A percentile compares a stretch with the other conserved stretches of the same genome.
phyloP scores from a whole-genome alignment of 495 filamentous ascomycete genomes.

The Amphirosellinia nigrospora region DNA sequence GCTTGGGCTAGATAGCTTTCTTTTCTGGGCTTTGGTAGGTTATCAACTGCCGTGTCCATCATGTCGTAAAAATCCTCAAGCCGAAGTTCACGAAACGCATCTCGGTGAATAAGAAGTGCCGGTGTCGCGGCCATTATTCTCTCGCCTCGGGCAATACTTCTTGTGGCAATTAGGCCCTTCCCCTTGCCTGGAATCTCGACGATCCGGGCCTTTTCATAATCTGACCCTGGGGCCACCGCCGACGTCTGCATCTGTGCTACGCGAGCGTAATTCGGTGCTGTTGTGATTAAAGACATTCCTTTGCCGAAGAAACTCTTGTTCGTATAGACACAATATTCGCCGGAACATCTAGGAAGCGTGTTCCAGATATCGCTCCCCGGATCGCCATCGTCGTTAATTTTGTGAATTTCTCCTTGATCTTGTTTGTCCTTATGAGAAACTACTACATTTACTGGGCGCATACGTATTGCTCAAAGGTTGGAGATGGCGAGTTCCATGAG shows the following conservation, averaged over 20 bases:
- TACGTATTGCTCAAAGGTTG: neutral
- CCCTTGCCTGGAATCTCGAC: conserved; percentile 38
- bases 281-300: conserved; percentile 40
- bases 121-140: conserved; percentile 37
- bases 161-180: conserved; percentile 34
- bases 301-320: conserved; percentile 37
- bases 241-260: conserved; percentile 33
- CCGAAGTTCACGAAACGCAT: conserved; percentile 35
- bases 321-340: conserved; percentile 44
- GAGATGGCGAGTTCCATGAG: neutral
- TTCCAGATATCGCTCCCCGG: neutral
- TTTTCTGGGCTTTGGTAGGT: conserved; percentile 37
- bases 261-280: conserved; percentile 34
- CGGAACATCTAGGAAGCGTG: conserved; percentile 29
- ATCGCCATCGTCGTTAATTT: neutral
- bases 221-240: conserved; percentile 26
- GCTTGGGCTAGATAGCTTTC: conserved; percentile 23
- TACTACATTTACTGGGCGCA: neutral
- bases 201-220: conserved; percentile 18
- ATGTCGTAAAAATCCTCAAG: conserved; percentile 35
- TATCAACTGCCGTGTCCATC: conserved; percentile 39
- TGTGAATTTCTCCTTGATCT: neutral
- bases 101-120: conserved; percentile 40
- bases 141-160: conserved; percentile 35
- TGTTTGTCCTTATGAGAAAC: neutral